Evolutionary conservation across 2,329 filamentous ascomycete species (phyloP).

Genomic region (Cytospora paraplurivora): DNA sequence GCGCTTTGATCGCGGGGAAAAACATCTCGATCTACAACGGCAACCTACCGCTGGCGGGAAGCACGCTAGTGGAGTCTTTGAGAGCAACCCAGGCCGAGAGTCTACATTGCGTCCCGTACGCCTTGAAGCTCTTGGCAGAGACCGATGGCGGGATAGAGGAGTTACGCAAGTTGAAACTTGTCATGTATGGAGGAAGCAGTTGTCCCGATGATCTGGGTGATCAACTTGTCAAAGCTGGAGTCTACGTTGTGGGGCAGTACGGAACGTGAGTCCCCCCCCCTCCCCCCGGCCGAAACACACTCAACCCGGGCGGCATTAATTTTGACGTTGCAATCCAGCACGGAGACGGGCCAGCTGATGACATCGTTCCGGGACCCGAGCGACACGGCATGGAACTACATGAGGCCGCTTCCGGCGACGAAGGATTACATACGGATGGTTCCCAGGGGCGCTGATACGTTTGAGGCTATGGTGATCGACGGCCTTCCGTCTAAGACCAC

Average conservation of each 20-base stretch:
- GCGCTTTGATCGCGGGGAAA: conserved; percentile 49
- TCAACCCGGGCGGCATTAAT: background rate
- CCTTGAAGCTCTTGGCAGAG: conserved; percentile 59
- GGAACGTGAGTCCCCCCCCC: conserved; percentile 46
- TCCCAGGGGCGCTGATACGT: conserved; percentile 38
- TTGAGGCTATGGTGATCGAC: conserved; percentile 38
- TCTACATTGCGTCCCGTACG: conserved; percentile 59
- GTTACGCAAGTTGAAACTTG: conserved; percentile 46
- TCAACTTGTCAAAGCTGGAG: conserved; percentile 48
- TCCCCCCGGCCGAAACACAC: too few relatives aligned
- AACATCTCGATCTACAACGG: conserved; percentile 52
- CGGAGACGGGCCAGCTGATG: conserved; percentile 60
- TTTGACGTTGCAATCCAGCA: conserved; percentile 38
- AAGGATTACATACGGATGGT: conserved; percentile 44
- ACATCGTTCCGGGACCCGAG: conserved; percentile 52
- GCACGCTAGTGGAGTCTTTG: conserved; percentile 45
- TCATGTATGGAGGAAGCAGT: conserved; percentile 54
- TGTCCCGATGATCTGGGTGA: conserved; percentile 57
- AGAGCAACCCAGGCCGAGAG: conserved; percentile 46
- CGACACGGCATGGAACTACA: conserved; percentile 59
- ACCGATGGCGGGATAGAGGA: conserved; percentile 50
- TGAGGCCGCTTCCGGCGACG: conserved; percentile 45
- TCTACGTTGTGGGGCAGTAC: conserved; percentile 54
- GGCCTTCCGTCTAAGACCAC: conserved; percentile 38
- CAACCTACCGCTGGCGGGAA: conserved; percentile 50